Conservation (phyloP, 306 rosid genomes). For the Glycyrrhiza uralensis region DNA sequence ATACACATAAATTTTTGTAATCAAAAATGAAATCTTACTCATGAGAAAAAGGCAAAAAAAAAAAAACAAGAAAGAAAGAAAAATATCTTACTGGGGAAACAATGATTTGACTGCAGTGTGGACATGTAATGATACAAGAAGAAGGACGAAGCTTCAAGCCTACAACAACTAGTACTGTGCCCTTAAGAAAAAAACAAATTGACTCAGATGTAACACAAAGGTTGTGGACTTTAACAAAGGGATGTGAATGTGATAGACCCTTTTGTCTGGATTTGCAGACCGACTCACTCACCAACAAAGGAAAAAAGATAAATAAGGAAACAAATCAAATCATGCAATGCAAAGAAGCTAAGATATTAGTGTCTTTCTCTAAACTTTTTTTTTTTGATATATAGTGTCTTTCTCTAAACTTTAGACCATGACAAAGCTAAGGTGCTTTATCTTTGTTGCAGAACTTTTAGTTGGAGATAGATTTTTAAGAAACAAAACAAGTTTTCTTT, state of each 20-base stretch:
- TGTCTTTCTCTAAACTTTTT: no score
- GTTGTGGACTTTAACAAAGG: conserved; percentile 31
- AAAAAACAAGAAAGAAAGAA: neutral
- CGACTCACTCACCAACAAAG: conserved; percentile 29
- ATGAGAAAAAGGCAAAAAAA: neutral
- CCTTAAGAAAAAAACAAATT: conserved; percentile 13
- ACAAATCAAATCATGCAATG: conserved; percentile 28
- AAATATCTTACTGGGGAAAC: conserved; percentile 6
- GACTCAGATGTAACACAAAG: neutral
- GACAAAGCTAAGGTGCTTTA: conserved; percentile 27
- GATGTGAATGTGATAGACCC: conserved; percentile 49
- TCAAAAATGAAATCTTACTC: no score
- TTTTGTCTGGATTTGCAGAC: conserved; percentile 46
- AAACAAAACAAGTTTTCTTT: neutral
- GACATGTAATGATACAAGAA: neutral
- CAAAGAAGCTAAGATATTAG: conserved; percentile 28
- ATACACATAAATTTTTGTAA: no score
- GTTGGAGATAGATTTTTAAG: neutral
- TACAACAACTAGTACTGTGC: neutral
- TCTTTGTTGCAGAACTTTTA: neutral
- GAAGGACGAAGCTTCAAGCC: neutral
- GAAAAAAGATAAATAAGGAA: conserved; percentile 19
- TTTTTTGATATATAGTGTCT: no score
- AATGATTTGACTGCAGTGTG: conserved; percentile 20
- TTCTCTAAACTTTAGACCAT: neutral